Evolutionary conservation across 768 basidiomycete species (phyloP), one percentile per base, ranked within the genome.

Genomic region (Auriscalpium vulgare): DNA sequence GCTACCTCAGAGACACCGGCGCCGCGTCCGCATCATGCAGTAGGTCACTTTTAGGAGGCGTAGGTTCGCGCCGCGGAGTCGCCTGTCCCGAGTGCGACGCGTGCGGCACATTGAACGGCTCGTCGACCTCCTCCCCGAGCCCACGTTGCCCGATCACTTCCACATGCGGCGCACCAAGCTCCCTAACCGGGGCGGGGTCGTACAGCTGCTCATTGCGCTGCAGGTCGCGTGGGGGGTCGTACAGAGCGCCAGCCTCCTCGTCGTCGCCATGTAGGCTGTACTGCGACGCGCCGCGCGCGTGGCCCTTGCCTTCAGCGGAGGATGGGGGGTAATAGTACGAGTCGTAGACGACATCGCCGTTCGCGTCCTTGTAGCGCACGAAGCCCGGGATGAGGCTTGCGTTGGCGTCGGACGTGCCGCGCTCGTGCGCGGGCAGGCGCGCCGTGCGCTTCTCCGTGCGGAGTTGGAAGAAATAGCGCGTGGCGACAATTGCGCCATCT

Each of bases 401-500:
- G 17, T 46, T n/a, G 8, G 6, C 19, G 40, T 38, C 55, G 29
- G 49, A 51, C 43, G 34, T 29, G 23, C 2, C 17, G 9, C 43
- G 51, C 11, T 8, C 7, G 7, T 45, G 53, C 37, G 6, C 45
- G 17, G 56, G 63, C 50, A 38, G 38, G 45, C 63, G 63, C 13
- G 54, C 51, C 10, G 40, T 44, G 16, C 60, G 57, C 53, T 65
- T 65, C 34, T 65, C 53, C 21, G 35, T n/a, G 29, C 55, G 55
- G 9, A 65, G 35, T n/a, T 59, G 57, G 46, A 55, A 55, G n/a
- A 52, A 46, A 21, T 64, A 65, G 40, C 63, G 60, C 21, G 63
- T 65, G n/a, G 59, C 60, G 29, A 64, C 37, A n/a, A 65, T 56
- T 1, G 63, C 58, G 34, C 56, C 47, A 13, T 65, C 63, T 63